phyloP scores from a whole-genome alignment of 2,329 filamentous ascomycete species.

The Clarireedia sp. region DNA sequence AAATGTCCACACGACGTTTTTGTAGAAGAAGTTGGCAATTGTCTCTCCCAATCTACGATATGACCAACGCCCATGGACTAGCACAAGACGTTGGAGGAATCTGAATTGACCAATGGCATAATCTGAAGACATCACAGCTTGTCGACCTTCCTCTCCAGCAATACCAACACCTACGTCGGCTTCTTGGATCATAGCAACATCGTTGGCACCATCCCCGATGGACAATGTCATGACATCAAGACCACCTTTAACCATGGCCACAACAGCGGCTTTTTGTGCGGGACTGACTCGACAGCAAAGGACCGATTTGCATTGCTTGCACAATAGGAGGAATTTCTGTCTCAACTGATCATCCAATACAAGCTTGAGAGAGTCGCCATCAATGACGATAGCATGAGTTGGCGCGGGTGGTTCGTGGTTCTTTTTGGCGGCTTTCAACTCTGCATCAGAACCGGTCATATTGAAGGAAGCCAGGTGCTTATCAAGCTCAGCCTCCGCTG shows the following conservation, averaged over 20 bases:
- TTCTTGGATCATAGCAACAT: constrained; percentile 97
- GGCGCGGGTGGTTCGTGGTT: constrained; percentile 80
- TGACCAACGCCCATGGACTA: constrained; percentile 94
- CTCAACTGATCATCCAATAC: constrained; percentile 75
- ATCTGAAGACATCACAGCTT: constrained; percentile 93
- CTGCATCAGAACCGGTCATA: constrained; percentile 77
- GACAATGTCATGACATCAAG: constrained; percentile 94
- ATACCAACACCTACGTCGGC: constrained; percentile 96
- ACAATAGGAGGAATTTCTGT: constrained; percentile 89
- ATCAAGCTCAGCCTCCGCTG: constrained; percentile 65
- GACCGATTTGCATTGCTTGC: constrained; percentile 94
- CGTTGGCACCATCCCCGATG: constrained; percentile 89
- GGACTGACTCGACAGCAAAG: constrained; percentile 96
- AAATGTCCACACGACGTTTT: constrained; percentile 98
- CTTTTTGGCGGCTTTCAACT: constrained; percentile 68
- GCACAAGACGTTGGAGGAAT: constrained; percentile 73
- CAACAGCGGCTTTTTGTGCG: constrained; percentile 94
- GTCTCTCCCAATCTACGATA: constrained; percentile 88
- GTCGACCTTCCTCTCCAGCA: constrained; percentile 82
- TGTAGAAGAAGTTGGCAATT: constrained; percentile 99
- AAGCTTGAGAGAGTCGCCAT: constrained; percentile 86
- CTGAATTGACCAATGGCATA: constrained; percentile 94
- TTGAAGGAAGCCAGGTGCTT: constrained; percentile 64
- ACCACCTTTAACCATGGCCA: constrained; percentile 88
- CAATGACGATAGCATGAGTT: constrained; percentile 89